Conservation (phyloP, 495 filamentous ascomycete genomes). For the Hypoxylon cercidicola region DNA sequence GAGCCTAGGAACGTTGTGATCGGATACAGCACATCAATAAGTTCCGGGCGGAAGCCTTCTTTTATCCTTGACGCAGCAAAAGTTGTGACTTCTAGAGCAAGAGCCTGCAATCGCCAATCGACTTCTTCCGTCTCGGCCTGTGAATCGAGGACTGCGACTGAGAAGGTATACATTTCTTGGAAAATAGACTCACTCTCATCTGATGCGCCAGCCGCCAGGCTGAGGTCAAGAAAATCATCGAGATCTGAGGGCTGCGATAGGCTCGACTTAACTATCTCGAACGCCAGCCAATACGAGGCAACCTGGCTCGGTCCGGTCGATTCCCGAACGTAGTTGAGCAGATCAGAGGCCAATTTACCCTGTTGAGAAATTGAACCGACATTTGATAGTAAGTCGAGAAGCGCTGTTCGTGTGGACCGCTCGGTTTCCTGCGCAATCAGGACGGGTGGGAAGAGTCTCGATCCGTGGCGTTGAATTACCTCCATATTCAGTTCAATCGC, state of each 20-base stretch:
- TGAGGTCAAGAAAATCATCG: slow-evolving; percentile 73
- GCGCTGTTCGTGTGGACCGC: slow-evolving; percentile 65
- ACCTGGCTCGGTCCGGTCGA: slow-evolving; percentile 66
- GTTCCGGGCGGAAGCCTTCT: slow-evolving; percentile 78
- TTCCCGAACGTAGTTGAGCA: slow-evolving; percentile 68
- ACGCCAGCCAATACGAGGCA: slow-evolving; percentile 83
- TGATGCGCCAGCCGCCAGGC: slow-evolving; percentile 47
- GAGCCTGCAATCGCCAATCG: slow-evolving; percentile 77
- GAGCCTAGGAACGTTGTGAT: slow-evolving; percentile 88
- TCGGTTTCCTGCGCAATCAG: slow-evolving; percentile 74
- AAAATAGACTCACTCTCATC: slow-evolving; percentile 66
- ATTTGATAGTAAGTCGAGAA: slow-evolving; percentile 57
- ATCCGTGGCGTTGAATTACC: slow-evolving; percentile 31
- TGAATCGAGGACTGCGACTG: slow-evolving; percentile 70
- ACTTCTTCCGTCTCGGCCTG: slow-evolving; percentile 58
- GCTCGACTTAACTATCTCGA: slow-evolving; percentile 72
- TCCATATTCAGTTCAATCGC: slow-evolving; percentile 34
- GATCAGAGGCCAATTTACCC: slow-evolving; percentile 61
- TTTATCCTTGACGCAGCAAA: slow-evolving; percentile 74
- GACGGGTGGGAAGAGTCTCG: slow-evolving; percentile 65
- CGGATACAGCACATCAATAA: slow-evolving; percentile 93
- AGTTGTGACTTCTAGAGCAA: slow-evolving; percentile 79
- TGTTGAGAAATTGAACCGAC: slow-evolving; percentile 57
- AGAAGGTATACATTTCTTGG: slow-evolving; percentile 83
- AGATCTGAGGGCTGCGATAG: slow-evolving; percentile 61